Conservation (phyloP, 805 yeast species). For the fission yeast (Schizosaccharomyces pombe) region DNA sequence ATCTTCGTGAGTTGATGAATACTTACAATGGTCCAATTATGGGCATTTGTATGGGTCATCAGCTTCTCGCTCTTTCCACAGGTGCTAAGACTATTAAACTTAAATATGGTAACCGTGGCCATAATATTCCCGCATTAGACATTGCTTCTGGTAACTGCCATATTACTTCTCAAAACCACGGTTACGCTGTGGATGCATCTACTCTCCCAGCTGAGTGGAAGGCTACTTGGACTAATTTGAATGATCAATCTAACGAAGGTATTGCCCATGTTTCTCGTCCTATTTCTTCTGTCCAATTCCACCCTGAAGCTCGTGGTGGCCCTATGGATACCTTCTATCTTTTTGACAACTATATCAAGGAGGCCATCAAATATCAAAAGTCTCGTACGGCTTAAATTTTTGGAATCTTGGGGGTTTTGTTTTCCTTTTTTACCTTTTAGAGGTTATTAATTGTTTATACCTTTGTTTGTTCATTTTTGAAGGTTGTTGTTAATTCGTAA, state of each 20-base stretch:
- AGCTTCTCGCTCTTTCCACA: conserved; percentile 77
- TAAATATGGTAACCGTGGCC: conserved; percentile 98
- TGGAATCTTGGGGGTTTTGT: too few species aligned
- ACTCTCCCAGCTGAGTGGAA: conserved; percentile 56
- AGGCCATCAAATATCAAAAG: conserved; percentile 27
- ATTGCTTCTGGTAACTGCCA: conserved; percentile 83
- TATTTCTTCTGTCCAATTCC: conserved; percentile 90
- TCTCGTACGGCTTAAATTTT: neutral
- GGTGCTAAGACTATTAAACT: conserved; percentile 84
- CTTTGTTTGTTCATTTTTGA: neutral
- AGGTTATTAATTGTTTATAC: neutral
- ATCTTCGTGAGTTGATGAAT: conserved; percentile 48
- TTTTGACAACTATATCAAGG: conserved; percentile 68
- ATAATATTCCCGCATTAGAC: conserved; percentile 87
- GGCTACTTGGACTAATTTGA: conserved; percentile 77
- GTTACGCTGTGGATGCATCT: conserved; percentile 77
- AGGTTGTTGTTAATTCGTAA: too few species aligned
- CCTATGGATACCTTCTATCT: conserved; percentile 80
- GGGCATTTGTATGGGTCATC: conserved; percentile 98
- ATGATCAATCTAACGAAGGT: conserved; percentile 93
- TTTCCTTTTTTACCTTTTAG: neutral
- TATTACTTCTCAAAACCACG: conserved; percentile 96
- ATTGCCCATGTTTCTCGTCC: conserved; percentile 77
- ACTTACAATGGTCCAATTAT: conserved; percentile 59
- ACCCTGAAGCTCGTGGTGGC: conserved; percentile 98